Evolutionary conservation across 2,329 filamentous ascomycete species (phyloP).

Genomic region (Graphilbum fragrans): DNA sequence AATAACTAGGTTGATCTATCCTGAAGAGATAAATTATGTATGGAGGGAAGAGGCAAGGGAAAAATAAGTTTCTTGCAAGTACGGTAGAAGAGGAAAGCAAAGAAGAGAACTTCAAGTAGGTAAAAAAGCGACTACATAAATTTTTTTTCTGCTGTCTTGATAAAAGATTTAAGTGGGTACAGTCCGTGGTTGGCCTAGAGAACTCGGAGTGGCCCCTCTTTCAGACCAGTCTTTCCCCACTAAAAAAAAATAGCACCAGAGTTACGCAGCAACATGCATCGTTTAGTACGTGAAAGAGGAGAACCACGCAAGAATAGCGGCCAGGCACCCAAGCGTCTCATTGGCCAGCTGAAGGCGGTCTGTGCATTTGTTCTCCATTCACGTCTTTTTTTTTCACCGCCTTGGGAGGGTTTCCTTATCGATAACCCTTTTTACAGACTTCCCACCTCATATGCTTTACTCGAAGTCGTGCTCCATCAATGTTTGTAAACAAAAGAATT

Average conservation of each 20-base stretch:
- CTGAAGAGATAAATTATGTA: too few species aligned
- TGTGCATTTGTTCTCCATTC: not conserved
- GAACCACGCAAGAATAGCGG: too few species aligned
- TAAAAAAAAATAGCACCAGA: not conserved
- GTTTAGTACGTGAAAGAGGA: too few species aligned
- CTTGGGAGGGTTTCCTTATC: not conserved
- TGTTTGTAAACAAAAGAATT: too few species aligned
- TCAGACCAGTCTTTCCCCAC: not conserved
- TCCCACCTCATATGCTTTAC: too few species aligned
- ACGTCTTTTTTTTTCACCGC: not conserved
- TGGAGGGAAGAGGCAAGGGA: too few species aligned
- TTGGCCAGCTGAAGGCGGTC: not conserved
- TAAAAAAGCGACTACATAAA: not conserved
- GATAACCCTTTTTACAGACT: too few species aligned
- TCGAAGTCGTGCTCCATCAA: too few species aligned
- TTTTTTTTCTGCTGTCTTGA: not conserved
- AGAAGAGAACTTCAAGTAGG: not conserved
- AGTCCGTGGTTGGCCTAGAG: not conserved
- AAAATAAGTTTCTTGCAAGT: not conserved
- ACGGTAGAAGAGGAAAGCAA: not conserved
- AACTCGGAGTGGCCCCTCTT: not conserved
- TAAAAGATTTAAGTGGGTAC: not conserved
- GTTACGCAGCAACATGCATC: too few species aligned
- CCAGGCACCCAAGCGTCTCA: not conserved
- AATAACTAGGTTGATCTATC: too few species aligned